Evolutionary conservation across 176 grass and related monocot genomes (phyloP).

Genomic region (Stipa capillata): DNA sequence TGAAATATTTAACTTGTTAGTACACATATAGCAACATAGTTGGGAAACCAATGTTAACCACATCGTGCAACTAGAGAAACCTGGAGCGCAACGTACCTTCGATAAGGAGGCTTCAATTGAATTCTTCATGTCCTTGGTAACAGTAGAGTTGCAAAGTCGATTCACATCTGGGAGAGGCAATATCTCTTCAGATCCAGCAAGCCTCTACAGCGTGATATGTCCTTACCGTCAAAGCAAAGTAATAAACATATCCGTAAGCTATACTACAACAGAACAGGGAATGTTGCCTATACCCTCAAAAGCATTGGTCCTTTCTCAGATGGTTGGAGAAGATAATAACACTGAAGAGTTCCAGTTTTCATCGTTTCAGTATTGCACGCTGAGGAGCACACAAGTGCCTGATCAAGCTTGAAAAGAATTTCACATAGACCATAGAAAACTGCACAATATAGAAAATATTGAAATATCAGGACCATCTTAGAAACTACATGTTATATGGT

Average conservation of each 20-base stretch:
- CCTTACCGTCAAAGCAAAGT: background rate
- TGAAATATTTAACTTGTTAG: constrained; percentile 24
- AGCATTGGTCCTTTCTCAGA: constrained; percentile 77
- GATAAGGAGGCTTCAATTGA: constrained; percentile 65
- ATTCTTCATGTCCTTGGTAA: constrained; percentile 39
- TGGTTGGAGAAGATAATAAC: constrained; percentile 87
- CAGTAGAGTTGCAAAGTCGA: constrained; percentile 22
- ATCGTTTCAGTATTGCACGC: constrained; percentile 72
- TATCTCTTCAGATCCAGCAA: constrained; percentile 89
- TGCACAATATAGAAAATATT: constrained; percentile 30
- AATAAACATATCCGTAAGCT: background rate
- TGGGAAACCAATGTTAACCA: background rate
- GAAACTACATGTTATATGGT: constrained; percentile 3
- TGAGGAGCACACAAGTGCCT: constrained; percentile 84
- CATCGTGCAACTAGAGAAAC: background rate
- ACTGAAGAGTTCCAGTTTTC: constrained; percentile 47
- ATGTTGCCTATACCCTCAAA: constrained; percentile 50
- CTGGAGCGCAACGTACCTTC: constrained; percentile 31
- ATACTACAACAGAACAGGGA: background rate
- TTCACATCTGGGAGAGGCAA: constrained; percentile 50
- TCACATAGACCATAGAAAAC: constrained; percentile 83
- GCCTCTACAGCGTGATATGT: constrained; percentile 47
- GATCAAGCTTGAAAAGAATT: constrained; percentile 69
- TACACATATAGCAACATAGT: background rate
- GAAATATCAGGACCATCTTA: background rate